A percentile compares a stretch with the other conserved stretches of the same genome.
phyloP scores from a whole-genome alignment of 2,329 filamentous ascomycete species.

The Colletotrichum shisoi region DNA sequence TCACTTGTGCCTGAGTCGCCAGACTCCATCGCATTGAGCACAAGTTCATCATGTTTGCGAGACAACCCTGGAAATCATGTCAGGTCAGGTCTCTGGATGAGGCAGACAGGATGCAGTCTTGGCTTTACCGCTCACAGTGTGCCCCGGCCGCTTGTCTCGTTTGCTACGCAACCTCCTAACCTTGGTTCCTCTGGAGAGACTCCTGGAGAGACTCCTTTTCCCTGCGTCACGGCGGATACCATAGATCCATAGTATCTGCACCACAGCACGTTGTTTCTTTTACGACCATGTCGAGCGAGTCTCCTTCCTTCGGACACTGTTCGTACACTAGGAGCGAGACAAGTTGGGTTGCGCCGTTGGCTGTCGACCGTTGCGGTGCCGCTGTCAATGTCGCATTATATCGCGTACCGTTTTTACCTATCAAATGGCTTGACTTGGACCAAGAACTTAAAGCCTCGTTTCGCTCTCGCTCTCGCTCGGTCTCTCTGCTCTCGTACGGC shows the following conservation, averaged over 20 bases:
- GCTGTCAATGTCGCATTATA: slow-evolving; percentile 26
- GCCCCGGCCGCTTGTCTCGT: slow-evolving; percentile 27
- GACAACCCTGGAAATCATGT: slow-evolving; percentile 23
- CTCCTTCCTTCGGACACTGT: too few relatives aligned
- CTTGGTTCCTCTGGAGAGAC: slow-evolving; percentile 6
- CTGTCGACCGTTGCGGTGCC: slow-evolving; percentile 24
- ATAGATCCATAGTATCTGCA: too few relatives aligned
- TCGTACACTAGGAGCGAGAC: slow-evolving; percentile 10
- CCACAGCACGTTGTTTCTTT: slow-evolving; percentile 12
- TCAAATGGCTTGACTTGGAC: slow-evolving; percentile 4
- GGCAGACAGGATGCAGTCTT: slow-evolving; percentile 21
- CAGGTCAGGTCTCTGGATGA: slow-evolving; percentile 26
- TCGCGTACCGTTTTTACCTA: slow-evolving; percentile 7
- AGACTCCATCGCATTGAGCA: slow-evolving; percentile 26
- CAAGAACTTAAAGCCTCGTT: neutral
- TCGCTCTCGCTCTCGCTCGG: slow-evolving; percentile 31
- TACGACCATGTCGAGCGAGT: neutral
- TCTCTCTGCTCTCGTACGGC: slow-evolving; percentile 5
- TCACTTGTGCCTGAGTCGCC: neutral
- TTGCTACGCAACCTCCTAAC: slow-evolving; percentile 9
- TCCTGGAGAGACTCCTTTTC: slow-evolving; percentile 26
- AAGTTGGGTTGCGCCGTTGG: slow-evolving; percentile 1
- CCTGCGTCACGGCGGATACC: slow-evolving; percentile 29
- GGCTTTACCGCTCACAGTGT: slow-evolving; percentile 20
- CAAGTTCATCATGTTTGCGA: slow-evolving; percentile 24